Conservation (phyloP, 1,284 basidiomycete species). For the Rhodotorula sp. region DNA sequence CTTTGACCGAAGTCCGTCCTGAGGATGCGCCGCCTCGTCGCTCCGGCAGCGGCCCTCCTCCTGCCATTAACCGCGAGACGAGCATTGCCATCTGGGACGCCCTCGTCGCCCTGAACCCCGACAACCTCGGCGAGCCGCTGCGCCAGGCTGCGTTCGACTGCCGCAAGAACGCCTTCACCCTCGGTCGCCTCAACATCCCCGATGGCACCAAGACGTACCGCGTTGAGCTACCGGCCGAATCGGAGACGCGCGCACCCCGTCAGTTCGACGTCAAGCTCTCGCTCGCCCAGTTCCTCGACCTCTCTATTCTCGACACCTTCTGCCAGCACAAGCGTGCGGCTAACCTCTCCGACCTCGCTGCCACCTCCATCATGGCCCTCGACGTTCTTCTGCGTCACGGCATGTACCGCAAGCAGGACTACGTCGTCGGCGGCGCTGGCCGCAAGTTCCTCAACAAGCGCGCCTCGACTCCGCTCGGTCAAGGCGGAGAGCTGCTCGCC, state of each 20-base stretch:
- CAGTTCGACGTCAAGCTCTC: constrained; percentile 24
- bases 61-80: constrained; percentile 16
- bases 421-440: constrained; percentile 18
- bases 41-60: not conserved
- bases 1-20: not conserved
- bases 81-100: constrained; percentile 26
- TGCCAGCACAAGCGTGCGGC: constrained; percentile 2
- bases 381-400: constrained; percentile 34
- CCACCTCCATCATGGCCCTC: constrained; percentile 30
- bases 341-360: constrained; percentile 9
- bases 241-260: constrained; percentile 4
- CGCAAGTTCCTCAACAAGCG: constrained; percentile 29
- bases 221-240: constrained; percentile 22
- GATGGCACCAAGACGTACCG: constrained; percentile 13
- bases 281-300: constrained; percentile 27
- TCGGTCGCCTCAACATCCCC: constrained; percentile 11
- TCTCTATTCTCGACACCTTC: constrained; percentile 20
- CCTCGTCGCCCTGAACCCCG: constrained; percentile 16
- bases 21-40: constrained; percentile 3
- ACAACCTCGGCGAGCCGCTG: constrained; percentile 7
- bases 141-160: constrained; percentile 17
- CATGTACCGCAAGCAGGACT: constrained; percentile 7
- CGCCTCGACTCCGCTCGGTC: constrained; percentile 9
- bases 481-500: constrained; percentile 26
- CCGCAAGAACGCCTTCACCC: constrained; percentile 23